Conservation (phyloP, 1,139 yeast genomes). For the Hyphopichia wangnamkhiaoensis region DNA sequence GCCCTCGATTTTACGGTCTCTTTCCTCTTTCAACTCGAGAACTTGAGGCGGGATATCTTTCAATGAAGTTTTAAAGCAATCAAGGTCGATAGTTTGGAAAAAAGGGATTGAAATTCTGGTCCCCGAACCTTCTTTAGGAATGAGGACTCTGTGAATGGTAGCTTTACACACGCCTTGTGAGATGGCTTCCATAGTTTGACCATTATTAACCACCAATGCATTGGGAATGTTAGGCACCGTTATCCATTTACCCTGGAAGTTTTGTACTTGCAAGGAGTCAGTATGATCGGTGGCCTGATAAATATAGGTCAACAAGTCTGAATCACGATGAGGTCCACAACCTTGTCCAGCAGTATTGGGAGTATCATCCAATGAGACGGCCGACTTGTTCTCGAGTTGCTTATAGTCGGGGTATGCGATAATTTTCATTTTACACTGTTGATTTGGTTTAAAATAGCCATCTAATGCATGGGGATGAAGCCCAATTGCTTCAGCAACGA, state of each 20-base stretch:
- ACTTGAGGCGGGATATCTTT: slow-evolving; percentile 33
- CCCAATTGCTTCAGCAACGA: slow-evolving; percentile 59
- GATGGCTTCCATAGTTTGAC: slow-evolving; percentile 56
- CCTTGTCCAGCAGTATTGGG: slow-evolving; percentile 44
- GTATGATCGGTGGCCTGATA: slow-evolving; percentile 54
- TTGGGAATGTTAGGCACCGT: slow-evolving; percentile 46
- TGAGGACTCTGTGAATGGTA: slow-evolving; percentile 65
- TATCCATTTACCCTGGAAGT: slow-evolving; percentile 65
- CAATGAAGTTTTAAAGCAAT: slow-evolving; percentile 37
- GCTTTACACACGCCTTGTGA: slow-evolving; percentile 60
- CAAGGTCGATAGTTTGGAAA: slow-evolving; percentile 55
- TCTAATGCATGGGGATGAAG: slow-evolving; percentile 46
- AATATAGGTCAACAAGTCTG: slow-evolving; percentile 63
- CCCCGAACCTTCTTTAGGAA: slow-evolving; percentile 55
- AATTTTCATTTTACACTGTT: slow-evolving; percentile 56
- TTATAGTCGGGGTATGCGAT: slow-evolving; percentile 50
- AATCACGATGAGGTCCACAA: slow-evolving; percentile 71
- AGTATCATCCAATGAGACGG: slow-evolving; percentile 17
- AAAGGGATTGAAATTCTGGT: slow-evolving; percentile 56
- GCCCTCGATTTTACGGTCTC: slow-evolving; percentile 39
- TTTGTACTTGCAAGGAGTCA: slow-evolving; percentile 61
- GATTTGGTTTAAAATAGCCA: slow-evolving; percentile 50
- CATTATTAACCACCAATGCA: slow-evolving; percentile 53
- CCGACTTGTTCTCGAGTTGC: slow-evolving; percentile 28
- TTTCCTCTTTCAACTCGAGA: slow-evolving; percentile 27